phyloP scores from a whole-genome alignment of 2,329 filamentous ascomycete genomes.

The Pseudodiploospora longispora region DNA sequence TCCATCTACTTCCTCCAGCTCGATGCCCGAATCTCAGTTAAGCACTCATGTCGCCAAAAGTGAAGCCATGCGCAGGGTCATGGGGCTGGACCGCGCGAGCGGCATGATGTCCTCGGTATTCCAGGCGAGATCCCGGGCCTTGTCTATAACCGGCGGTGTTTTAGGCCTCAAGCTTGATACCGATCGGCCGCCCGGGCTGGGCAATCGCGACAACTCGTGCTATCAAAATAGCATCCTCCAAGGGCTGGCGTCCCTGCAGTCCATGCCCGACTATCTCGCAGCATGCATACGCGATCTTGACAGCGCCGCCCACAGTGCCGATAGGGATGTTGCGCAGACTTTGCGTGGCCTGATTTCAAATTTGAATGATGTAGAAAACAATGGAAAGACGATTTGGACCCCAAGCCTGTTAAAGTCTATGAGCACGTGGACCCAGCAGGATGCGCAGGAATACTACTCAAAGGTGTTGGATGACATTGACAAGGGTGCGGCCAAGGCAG shows the following conservation, averaged over 20 bases:
- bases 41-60: slow-evolving; percentile 52
- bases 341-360: slow-evolving; percentile 60
- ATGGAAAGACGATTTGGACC: slow-evolving; percentile 74
- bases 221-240: slow-evolving; percentile 97
- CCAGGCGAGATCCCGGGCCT: slow-evolving; percentile 47
- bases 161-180: slow-evolving; percentile 30
- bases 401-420: slow-evolving; percentile 77
- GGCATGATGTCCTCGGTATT: slow-evolving; percentile 50
- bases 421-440: slow-evolving; percentile 93
- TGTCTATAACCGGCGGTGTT: slow-evolving; percentile 42
- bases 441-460: slow-evolving; percentile 95
- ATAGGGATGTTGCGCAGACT: slow-evolving; percentile 34
- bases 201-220: slow-evolving; percentile 92
- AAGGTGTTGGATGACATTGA: slow-evolving; percentile 82
- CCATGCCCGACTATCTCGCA: slow-evolving; percentile 59
- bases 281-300: slow-evolving; percentile 28
- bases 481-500: slow-evolving; percentile 56
- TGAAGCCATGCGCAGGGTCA: slow-evolving; percentile 53
- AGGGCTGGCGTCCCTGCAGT: slow-evolving; percentile 66
- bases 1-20: slow-evolving; percentile 33
- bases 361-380: slow-evolving; percentile 61
- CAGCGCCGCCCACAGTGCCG: slow-evolving; percentile 13
- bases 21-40: slow-evolving; percentile 28
- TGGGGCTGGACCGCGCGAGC: slow-evolving; percentile 47
- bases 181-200: slow-evolving; percentile 58